Evolutionary conservation across 305 asterid genomes (phyloP), one percentile per base, ranked within the genome.

Genomic region (Fraxinus xanthoxyloides): DNA sequence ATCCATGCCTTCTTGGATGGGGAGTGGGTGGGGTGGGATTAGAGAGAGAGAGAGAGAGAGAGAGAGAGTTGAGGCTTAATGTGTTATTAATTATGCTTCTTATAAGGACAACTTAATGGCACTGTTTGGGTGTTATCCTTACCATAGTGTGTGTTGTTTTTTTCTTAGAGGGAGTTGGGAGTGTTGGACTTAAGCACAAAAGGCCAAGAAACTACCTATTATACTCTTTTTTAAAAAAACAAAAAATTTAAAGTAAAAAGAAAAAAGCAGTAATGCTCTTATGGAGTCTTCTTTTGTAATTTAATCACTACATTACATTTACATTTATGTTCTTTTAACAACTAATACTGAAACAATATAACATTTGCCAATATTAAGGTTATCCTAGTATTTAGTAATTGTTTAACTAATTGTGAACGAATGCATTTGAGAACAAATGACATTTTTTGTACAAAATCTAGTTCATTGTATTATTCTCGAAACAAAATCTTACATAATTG

Each of bases 141-240:
- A 43, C 28, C 77, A 80, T 72, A 84, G 84, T 3, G 9, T 7
- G 24, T 26, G 17, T 32, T 30, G 7, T 56, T 8, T 51, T 63
- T 63, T 74, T 6, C 21, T 76, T 43, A 35, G 81, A 70, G 72
- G 31, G 75, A 31, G 75, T 70, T 30, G 80, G 81, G 80, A 15
- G 75, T 48, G 86, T 81, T 87, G 82, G 92, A 89, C 85, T 87
- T 85, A 54, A 75, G 79, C 85, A 85, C 88, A 90, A 90, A 88
- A 89, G 34, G 92, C 89, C 95, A 88, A 88, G 77, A 82, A 35
- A 23, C 76, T 30, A 15, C 8, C 72, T 23, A 9, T 65, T 26
- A 12, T 12, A 10, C 34, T 28, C 34, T 26, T 26, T 8, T 10
- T 8, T 24, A 26, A 26, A 26, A 26, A 26, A 65, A 65, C 10